Base-by-base conservation (phyloP, 2,329 filamentous ascomycete genomes). In the Hypoxylon rubiginosum region DNA sequence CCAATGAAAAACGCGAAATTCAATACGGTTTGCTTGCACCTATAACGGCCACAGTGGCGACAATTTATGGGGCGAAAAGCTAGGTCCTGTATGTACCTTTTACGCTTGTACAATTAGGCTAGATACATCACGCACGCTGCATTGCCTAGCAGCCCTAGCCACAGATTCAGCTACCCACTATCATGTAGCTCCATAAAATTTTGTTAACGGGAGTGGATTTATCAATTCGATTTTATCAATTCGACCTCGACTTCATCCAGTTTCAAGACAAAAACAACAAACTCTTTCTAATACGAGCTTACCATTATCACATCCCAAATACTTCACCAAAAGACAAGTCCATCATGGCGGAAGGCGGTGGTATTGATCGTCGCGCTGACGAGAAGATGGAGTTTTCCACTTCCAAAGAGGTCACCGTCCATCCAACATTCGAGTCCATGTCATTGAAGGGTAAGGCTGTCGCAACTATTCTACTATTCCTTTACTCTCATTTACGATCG, bases 371-470 rank as follows among this genome's bases (percentile, higher is more conserved):
- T 83, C 94, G 94, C 83, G 90, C 91, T 71, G 96, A 98, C 81
- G 94, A 97, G 86, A 90, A 93, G 81, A 97, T 98, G 90, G 95
- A 98, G 85, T 98, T 99, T 81, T 92, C 91, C 71, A 99, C 96
- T 79, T 97, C 95, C 70, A 97, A 97, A 83, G 96, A 98, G 86
- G 95, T 98, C 66, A 96, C 92, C 1, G 96, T 96, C 63, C 93
- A 95, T 75, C 94, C 94, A 49, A 97, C 94, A 58, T 96, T 97
- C 79, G 92, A 97, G 84, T 92, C 93, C 67, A 97, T 98, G 95
- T 94, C 97, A 74, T 81, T 99, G 79, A 99, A 99, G 83, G 88
- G 88, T 88, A 79, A 68, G 79, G n/a, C 28, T 61, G 64, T 36
- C n/a, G 19, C 39, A 43, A 43, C 39, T 10, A 4, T 36, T 43